Percentiles rank a stretch among this genome's conserved stretches.
Evolutionary conservation across 164 flowering plant genomes (phyloP).

Genomic region (Annona cherimola): DNA sequence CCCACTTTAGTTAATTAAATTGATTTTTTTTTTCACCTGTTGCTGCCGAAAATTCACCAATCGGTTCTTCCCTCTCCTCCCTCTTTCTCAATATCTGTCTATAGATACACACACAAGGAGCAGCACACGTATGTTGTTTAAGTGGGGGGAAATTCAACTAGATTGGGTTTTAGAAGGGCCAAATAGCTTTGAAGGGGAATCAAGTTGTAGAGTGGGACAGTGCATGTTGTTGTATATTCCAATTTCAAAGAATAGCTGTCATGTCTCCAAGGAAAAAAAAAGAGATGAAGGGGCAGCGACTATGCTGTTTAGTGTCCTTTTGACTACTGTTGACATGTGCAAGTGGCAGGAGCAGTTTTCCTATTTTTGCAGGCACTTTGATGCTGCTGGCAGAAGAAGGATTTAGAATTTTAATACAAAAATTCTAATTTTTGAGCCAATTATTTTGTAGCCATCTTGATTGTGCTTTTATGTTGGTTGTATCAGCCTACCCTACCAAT

Average conservation of each 20-base stretch:
- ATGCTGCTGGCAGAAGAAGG: background rate
- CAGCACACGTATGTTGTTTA: background rate
- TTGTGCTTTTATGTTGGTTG: background rate
- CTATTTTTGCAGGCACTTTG: background rate
- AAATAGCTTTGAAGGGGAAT: background rate
- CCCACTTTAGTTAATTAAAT: slow-evolving; percentile 53
- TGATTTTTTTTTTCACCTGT: slow-evolving; percentile 29
- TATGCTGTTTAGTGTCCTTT: background rate
- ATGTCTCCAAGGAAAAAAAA: background rate
- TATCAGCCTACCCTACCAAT: background rate
- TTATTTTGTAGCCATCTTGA: background rate
- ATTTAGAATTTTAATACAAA: no score
- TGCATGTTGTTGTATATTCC: background rate
- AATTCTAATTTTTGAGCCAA: background rate
- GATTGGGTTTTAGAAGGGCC: background rate
- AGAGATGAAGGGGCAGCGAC: background rate
- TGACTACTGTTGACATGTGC: no score
- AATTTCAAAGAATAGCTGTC: background rate
- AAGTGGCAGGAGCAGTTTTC: background rate
- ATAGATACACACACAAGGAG: background rate
- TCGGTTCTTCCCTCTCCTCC: background rate
- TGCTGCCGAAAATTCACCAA: background rate
- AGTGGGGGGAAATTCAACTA: background rate
- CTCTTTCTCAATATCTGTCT: background rate
- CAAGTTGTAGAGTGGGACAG: background rate